Percentiles rank a stretch among this genome's conserved stretches.
Evolutionary conservation across 306 rosid genomes (phyloP).

Genomic region (Rosa rugosa): DNA sequence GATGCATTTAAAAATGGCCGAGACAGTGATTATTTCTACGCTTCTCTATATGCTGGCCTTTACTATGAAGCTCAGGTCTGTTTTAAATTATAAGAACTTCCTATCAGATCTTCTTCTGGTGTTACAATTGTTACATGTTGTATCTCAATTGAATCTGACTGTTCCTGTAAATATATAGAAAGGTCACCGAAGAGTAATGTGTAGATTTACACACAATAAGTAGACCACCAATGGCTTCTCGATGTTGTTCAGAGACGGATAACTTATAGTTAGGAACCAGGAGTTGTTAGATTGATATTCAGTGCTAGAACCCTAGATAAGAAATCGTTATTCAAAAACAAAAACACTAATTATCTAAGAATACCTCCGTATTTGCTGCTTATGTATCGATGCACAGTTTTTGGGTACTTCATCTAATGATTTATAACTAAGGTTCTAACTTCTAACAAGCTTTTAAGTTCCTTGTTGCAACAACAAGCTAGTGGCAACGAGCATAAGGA

Average conservation of each 20-base stretch:
- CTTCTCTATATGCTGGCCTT: conserved; percentile 84
- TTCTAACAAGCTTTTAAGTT: neutral
- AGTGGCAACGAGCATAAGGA: neutral
- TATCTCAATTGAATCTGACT: neutral
- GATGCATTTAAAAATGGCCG: conserved; percentile 69
- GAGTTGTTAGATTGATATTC: neutral
- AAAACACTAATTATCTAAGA: neutral
- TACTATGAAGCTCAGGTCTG: conserved; percentile 82
- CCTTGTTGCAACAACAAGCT: neutral
- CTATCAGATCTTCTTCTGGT: conserved; percentile 10
- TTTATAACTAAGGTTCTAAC: no score
- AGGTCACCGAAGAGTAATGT: neutral
- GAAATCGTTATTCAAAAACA: neutral
- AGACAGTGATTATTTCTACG: conserved; percentile 64
- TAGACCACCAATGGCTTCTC: neutral
- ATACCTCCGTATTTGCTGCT: neutral
- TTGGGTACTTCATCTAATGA: neutral
- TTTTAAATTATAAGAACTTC: conserved; percentile 19
- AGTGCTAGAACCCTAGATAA: neutral
- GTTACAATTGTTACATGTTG: neutral
- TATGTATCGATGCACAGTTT: neutral
- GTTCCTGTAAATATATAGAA: neutral
- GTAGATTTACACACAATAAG: neutral
- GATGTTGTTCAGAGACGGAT: neutral
- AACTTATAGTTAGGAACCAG: neutral